These are phyloP conservation scores for Penicillium aurantiogriseum DNA, from an alignment of 2,329 filamentous ascomycete genomes.

Conservation along the genomic window DNA sequence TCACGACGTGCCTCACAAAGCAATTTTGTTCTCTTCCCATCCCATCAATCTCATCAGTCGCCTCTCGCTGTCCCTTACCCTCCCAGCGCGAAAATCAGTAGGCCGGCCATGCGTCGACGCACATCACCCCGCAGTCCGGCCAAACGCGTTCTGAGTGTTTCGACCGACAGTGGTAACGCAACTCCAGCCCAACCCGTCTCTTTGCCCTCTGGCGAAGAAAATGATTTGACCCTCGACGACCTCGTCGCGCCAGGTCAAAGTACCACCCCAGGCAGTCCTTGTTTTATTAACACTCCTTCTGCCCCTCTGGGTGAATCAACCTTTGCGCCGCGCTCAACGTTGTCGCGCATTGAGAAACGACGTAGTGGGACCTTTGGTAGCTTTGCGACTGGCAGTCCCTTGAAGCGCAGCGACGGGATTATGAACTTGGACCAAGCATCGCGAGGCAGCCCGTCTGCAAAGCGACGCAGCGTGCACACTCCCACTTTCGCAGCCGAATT, in stretches of 20 bases:
- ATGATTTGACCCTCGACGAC: conserved; percentile 36
- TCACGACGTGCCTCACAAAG: conserved; percentile 53
- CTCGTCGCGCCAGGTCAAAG: conserved; percentile 26
- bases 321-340: conserved; percentile 37
- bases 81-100: conserved; percentile 61
- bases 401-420: conserved; percentile 87
- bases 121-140: conserved; percentile 78
- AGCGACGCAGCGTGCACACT: conserved; percentile 83
- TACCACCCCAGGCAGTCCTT: conserved; percentile 19
- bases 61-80: conserved; percentile 64
- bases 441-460: conserved; percentile 82
- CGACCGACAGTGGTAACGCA: conserved; percentile 69
- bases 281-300: conserved; percentile 42
- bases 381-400: conserved; percentile 67
- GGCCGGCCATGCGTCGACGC: conserved; percentile 51
- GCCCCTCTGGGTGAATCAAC: conserved; percentile 23
- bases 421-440: conserved; percentile 81
- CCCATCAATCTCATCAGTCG: conserved; percentile 48
- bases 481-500: conserved; percentile 63
- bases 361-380: conserved; percentile 49
- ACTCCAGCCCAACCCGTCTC: conserved; percentile 51
- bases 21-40: conserved; percentile 52
- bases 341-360: conserved; percentile 51
- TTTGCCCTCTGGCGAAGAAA: conserved; percentile 49
- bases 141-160: conserved; percentile 71